Base-by-base conservation (phyloP, 495 filamentous ascomycete species). In the Terfezia boudieri region DNA sequence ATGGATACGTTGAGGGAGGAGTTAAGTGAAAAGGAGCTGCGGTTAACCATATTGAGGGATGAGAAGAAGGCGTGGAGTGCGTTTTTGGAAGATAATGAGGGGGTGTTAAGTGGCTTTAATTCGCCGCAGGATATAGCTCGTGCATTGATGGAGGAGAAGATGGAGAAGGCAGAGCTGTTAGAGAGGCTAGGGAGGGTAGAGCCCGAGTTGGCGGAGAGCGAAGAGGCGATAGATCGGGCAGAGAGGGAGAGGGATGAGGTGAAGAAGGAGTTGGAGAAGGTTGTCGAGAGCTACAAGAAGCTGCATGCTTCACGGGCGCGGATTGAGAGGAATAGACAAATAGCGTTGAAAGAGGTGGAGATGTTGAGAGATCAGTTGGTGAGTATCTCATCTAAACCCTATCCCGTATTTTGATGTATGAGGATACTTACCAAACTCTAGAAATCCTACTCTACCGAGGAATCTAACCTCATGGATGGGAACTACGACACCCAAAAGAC, bases 291-390 rank as follows among this genome's bases (percentile, higher is more conserved):
- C 6, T 65, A 63, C 37, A 60, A 67, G 10, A 67, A 68, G n/a
- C 67, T 65, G 36, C 72, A 71, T 53, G 83, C 79, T 63, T 71
- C 76, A n/a, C 76, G 82, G 49, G 73, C 87, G 22, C 70, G 77
- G 8, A 55, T 76, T 1, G 89, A 99, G 62, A 73, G 89, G 38
- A 88, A 95, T 64, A 81, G 84, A 55, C 76, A 76, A 8, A 74
- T 96, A 4, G 86, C 86, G 5, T 67, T 85, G 20, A 94, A 94
- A 61, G 92, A 99, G 64, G 84, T 92, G 8, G 85, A 95, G 58
- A 90, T 89, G 64, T 73, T 99, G 8, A 82, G 92, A 14, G 89
- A 83, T 5, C 90, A 99, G 61, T 70, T 95, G 12, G 41, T 46
- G 17, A 3, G 12, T 46, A 46, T 20, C 12, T 20, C 41, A 14